Evolutionary conservation across 768 basidiomycete genomes (phyloP), one percentile per base, ranked within the genome.

Genomic region (Phallus indusiatus): DNA sequence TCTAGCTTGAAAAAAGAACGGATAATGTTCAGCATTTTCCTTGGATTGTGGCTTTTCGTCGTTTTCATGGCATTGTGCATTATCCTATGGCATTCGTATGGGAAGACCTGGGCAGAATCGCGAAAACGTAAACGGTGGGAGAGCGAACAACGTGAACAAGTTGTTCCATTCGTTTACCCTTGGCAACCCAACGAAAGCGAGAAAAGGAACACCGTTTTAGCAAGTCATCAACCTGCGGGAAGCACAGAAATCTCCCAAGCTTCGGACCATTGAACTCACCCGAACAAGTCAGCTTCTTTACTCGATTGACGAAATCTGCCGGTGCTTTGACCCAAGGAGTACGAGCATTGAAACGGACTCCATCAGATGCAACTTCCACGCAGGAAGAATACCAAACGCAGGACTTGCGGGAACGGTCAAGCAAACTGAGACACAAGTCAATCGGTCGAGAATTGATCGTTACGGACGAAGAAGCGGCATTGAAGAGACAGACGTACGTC

Each of bases 31-130:
- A 69, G 70, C 1, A 76, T 94, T 63, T 92, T 96, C 74, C 77
- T 95, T 64, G 86, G 73, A 0, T 74, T 97, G 1, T 98, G 94
- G 93, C 80, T 73, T 17, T 46, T 91, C 37, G 90, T 96, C 49
- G 84, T 93, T 28, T 66, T 95, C 60, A 87, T 94, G 80, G 94
- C 81, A 14, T 67, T 91, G 28, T 67, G 67, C 59, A 72, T 90
- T 65, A 73, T 93, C 47, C 73, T 86, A 53, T 91, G 87, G 87
- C 80, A 90, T 67, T 78, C 86, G 3, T 84, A 81, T 67, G 82
- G 78, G 24, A 76, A 72, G 47, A 67, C 68, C 8, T 73, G 72
- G 70, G 60, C 80, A 28, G 80, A 83, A 66, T 71, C 69, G 36
- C 75, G 76, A 62, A 74, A 72, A 64, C 76, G 75, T 57, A 72